Conservation (phyloP, 495 filamentous ascomycete genomes). For the Aspergillus coremiiformis region DNA sequence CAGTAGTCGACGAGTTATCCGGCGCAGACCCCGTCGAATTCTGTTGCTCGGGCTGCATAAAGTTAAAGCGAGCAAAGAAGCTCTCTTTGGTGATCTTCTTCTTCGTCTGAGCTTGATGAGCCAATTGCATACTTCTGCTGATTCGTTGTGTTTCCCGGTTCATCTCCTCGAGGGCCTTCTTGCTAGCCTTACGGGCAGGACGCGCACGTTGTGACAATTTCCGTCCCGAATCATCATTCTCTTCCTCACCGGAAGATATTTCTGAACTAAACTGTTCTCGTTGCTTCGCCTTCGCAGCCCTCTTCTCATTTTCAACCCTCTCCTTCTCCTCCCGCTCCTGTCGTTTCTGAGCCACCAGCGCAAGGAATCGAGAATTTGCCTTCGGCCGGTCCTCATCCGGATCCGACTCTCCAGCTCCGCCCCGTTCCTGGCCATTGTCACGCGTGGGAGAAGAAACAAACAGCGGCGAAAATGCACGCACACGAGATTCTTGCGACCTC, state of each 20-base stretch:
- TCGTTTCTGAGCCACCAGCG: conserved; percentile 63
- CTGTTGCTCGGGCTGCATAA: conserved; percentile 36
- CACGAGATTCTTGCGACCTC: conserved; percentile 9
- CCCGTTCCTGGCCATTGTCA: conserved; percentile 4
- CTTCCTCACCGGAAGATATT: conserved; percentile 34
- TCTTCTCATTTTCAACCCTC: conserved; percentile 49
- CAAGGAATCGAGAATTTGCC: conserved; percentile 53
- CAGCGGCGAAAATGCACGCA: conserved; percentile 32
- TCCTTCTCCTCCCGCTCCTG: conserved; percentile 61
- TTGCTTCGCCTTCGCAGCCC: conserved; percentile 33
- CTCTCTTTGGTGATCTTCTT: conserved; percentile 85
- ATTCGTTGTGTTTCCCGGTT: conserved; percentile 85
- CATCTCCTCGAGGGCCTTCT: conserved; percentile 96
- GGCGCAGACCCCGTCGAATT: conserved; percentile 12
- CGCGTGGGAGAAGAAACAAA: conserved; percentile 32
- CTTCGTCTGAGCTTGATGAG: conserved; percentile 83
- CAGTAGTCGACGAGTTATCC: conserved; percentile 33
- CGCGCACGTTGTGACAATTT: conserved; percentile 58
- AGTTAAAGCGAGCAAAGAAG: conserved; percentile 80
- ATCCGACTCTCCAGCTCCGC: conserved; percentile 14
- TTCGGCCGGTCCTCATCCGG: conserved; percentile 42
- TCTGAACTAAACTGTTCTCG: conserved; percentile 33
- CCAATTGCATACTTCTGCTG: conserved; percentile 78
- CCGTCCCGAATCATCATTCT: conserved; percentile 48
- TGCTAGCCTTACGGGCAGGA: conserved; percentile 80